Evolutionary conservation across 495 filamentous ascomycete species (phyloP), one percentile per base, ranked within the genome.

Genomic region (Astrothelium subdiscretum): DNA sequence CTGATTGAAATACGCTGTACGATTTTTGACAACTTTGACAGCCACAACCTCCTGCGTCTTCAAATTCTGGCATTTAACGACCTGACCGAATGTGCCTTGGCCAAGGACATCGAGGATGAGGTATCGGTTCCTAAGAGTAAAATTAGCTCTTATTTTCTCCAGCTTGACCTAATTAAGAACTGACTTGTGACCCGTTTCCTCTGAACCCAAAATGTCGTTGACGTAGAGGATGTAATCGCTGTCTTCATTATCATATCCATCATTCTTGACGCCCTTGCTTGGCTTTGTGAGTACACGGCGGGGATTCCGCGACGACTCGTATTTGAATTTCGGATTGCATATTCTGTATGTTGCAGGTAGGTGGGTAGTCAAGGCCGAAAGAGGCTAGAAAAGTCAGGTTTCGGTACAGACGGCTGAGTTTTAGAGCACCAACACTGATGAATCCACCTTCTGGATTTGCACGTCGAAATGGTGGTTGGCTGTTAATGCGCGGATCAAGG

Each of bases 181-280:
- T 26, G 6, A 54, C 48, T 97, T 97, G 77, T 97, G 92, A 31
- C 91, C 91, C 60, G 91, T 91, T 72, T 99, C 95, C 74, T 99
- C 95, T 29, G 94, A 97, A 24, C 95, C 95, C 31, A 99, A 77
- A 64, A 97, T 99, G 69, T 99, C 95, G 73, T 99, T 99, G 63
- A 99, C 95, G 68, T 97, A 99, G 63, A 99, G 81, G 64, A 99
- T 97, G 72, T 99, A 99, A 72, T 99, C 95, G 72, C 94, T 97
- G 64, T 97, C 95, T 72, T 99, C 95, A 68, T 99, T 99, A 71
- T 99, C 95, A 69, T 89, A 99, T 1, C 95, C 95, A 78, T 99
- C 95, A 71, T 99, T 99, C 81, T 99, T 99, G 29, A 88, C 84
- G 1, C 92, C 92, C 74, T 99, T 99, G 80, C 95, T 99, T 20